These are phyloP conservation scores for Podospora anserina DNA, from an alignment of 495 filamentous ascomycete species.

Conservation along the genomic window DNA sequence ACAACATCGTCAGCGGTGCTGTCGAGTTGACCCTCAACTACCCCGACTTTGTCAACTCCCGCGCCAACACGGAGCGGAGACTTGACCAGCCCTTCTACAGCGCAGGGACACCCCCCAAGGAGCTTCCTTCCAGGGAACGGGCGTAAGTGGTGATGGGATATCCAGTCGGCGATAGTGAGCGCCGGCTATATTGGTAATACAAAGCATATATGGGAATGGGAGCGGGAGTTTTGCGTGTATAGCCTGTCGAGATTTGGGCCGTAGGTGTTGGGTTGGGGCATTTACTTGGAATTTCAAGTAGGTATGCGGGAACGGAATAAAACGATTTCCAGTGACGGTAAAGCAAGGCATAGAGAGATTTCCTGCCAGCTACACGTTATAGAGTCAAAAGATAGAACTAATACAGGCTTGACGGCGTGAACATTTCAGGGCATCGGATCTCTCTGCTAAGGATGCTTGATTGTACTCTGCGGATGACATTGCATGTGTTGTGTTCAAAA, in stretches of 20 bases:
- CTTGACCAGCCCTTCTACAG: constrained; percentile 64
- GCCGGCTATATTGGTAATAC: not conserved
- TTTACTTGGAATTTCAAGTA: not conserved
- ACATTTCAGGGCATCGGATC: not conserved
- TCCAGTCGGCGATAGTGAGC: not conserved
- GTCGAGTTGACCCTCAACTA: constrained; percentile 98
- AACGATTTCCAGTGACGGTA: not conserved
- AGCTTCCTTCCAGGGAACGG: constrained; percentile 33
- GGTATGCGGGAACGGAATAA: not conserved
- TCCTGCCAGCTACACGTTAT: constrained; percentile 8
- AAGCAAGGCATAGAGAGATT: constrained; percentile 5
- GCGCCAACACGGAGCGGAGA: constrained; percentile 83
- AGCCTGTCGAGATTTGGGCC: not conserved
- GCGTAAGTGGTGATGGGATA: constrained; percentile 7
- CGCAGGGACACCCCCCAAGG: constrained; percentile 21
- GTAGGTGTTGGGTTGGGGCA: not conserved
- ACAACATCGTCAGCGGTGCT: constrained; percentile 90
- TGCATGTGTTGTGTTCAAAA: not conserved
- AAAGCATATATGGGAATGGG: not conserved
- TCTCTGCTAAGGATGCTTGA: not conserved
- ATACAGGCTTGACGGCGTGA: constrained; percentile 5
- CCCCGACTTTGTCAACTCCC: constrained; percentile 94
- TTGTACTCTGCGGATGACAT: not conserved
- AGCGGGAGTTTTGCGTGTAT: constrained; percentile 10
- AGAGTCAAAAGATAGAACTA: constrained; percentile 18